A percentile compares a stretch with the other conserved stretches of the same genome.
Conservation (phyloP, 257 asterid species). For the Agastache rugosa region DNA sequence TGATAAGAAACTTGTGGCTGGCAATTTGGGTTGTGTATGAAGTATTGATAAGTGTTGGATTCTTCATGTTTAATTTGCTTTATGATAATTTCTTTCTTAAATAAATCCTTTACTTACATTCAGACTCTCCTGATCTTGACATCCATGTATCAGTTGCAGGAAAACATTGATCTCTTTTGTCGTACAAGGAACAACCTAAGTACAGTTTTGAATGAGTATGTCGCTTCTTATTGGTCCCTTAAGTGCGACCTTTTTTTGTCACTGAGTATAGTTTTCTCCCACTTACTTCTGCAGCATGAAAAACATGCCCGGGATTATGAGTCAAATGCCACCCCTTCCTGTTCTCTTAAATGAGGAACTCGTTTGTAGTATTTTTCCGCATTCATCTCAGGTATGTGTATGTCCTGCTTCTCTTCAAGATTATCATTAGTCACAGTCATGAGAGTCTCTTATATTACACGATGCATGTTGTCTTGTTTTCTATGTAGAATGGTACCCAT, state of each 20-base stretch:
- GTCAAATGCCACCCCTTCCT: constrained; percentile 88
- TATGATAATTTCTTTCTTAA: neutral
- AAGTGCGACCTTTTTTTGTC: constrained; percentile 24
- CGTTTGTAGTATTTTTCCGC: constrained; percentile 57
- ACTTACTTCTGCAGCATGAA: constrained; percentile 64
- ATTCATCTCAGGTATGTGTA: constrained; percentile 77
- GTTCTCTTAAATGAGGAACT: constrained; percentile 75
- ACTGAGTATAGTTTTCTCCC: constrained; percentile 23
- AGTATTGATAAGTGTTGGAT: constrained; percentile 3
- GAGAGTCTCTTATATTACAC: constrained; percentile 26
- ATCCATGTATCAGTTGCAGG: constrained; percentile 76
- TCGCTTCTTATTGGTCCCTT: constrained; percentile 35
- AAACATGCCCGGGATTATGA: constrained; percentile 79
- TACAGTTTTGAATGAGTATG: constrained; percentile 73
- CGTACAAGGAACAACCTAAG: constrained; percentile 71
- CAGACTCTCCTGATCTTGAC: constrained; percentile 44
- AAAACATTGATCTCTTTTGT: constrained; percentile 68
- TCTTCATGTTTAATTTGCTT: constrained; percentile 7
- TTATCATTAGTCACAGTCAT: constrained; percentile 7
- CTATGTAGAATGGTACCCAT: neutral
- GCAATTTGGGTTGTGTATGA: constrained; percentile 22
- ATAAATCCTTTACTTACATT: constrained; percentile 23
- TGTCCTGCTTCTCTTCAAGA: constrained; percentile 30
- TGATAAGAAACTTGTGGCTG: constrained; percentile 18
- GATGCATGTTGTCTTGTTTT: constrained; percentile 20